These are phyloP conservation scores for Phyllosticta paracitricarpa DNA, from an alignment of 2,329 filamentous ascomycete genomes.

Conservation along the genomic window DNA sequence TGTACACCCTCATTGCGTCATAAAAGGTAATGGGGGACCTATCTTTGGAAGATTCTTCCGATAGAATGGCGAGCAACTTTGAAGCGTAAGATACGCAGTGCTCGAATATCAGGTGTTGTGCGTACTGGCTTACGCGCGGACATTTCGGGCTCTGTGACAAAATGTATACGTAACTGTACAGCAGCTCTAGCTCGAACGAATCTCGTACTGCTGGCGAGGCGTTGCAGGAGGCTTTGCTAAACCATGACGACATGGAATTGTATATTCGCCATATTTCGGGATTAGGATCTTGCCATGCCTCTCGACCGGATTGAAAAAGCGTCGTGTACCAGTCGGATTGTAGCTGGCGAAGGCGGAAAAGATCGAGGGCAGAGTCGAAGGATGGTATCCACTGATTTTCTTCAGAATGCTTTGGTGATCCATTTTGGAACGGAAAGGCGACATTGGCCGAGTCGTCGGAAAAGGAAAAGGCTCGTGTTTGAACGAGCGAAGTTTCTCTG, in stretches of 20 bases:
- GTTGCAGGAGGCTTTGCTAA: conserved; percentile 58
- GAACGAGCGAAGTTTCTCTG: conserved; percentile 79
- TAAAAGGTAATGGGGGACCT: conserved; percentile 72
- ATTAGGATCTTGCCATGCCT: conserved; percentile 57
- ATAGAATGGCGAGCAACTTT: conserved; percentile 58
- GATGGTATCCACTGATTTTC: conserved; percentile 44
- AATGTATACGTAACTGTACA: conserved; percentile 87
- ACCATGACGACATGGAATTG: conserved; percentile 70
- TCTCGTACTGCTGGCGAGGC: conserved; percentile 57
- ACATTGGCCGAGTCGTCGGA: conserved; percentile 82
- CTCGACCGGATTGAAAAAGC: conserved; percentile 68
- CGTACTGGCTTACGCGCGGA: conserved; percentile 64
- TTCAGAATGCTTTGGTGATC: conserved; percentile 32
- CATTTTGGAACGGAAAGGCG: conserved; percentile 51
- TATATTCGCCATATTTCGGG: conserved; percentile 68
- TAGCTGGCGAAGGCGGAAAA: conserved; percentile 74
- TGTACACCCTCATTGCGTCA: conserved; percentile 77
- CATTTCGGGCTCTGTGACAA: conserved; percentile 70
- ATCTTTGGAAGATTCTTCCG: conserved; percentile 39
- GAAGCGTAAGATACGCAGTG: conserved; percentile 75
- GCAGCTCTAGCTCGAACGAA: conserved; percentile 76
- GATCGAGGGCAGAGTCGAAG: conserved; percentile 61
- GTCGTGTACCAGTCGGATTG: conserved; percentile 87
- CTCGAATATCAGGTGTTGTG: conserved; percentile 74
- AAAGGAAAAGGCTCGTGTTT: conserved; percentile 83